Percentiles rank a stretch among this genome's conserved stretches.
phyloP scores from a whole-genome alignment of 2,329 filamentous ascomycete genomes.

The Venturia aucupariae region DNA sequence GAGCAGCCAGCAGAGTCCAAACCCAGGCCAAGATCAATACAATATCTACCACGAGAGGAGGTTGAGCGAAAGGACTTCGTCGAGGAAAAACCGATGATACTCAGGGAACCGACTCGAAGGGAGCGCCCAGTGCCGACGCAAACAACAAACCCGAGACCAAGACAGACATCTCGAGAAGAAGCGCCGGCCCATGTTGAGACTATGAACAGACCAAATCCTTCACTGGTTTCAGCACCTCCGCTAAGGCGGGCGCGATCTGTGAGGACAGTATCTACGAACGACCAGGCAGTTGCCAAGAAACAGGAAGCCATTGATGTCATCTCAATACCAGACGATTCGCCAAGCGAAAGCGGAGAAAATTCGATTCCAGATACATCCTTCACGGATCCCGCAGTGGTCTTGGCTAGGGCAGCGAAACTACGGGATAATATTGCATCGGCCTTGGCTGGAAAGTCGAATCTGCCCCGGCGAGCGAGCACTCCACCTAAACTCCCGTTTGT shows the following conservation, averaged over 20 bases:
- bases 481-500: constrained; percentile 47
- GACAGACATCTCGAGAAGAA: not conserved
- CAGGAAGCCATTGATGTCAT: constrained; percentile 16
- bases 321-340: constrained; percentile 20
- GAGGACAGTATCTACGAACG: not conserved
- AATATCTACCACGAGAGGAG: not conserved
- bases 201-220: not conserved
- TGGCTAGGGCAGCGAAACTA: constrained; percentile 35
- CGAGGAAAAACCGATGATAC: constrained; percentile 6
- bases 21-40: not conserved
- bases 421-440: constrained; percentile 38
- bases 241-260: not conserved
- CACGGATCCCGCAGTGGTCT: constrained; percentile 37
- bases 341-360: constrained; percentile 21
- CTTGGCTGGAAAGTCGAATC: constrained; percentile 29
- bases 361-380: constrained; percentile 22
- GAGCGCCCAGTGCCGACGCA: not conserved
- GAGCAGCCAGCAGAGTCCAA: not conserved
- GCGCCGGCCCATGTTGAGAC: not conserved
- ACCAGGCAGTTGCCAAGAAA: constrained; percentile 3
- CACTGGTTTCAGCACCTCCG: not conserved
- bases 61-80: not conserved
- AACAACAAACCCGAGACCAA: not conserved
- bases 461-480: constrained; percentile 35
- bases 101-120: not conserved